Evolutionary conservation across 148 eudicot genomes (phyloP).

Genomic region (Arbutus unedo): DNA sequence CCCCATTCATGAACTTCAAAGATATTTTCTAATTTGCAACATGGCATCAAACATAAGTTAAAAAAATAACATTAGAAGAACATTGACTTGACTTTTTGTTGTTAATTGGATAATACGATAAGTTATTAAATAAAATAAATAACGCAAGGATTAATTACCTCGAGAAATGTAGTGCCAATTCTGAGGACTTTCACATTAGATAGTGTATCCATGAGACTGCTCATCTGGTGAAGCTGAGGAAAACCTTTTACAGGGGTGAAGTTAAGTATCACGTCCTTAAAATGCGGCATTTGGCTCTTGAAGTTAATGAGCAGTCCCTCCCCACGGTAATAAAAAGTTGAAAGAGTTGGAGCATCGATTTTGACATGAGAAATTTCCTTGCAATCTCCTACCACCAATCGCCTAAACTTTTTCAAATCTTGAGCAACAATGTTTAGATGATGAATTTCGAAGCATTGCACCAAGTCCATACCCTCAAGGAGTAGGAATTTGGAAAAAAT

Average conservation of each 20-base stretch:
- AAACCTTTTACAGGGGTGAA: neutral
- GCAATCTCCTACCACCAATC: neutral
- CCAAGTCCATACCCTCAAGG: neutral
- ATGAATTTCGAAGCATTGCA: neutral
- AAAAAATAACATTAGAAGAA: neutral
- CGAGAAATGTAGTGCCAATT: constrained; percentile 2
- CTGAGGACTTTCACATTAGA: neutral
- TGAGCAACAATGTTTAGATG: neutral
- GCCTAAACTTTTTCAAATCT: neutral
- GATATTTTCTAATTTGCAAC: neutral
- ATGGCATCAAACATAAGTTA: no score
- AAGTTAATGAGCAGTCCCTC: neutral
- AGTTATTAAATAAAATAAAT: neutral
- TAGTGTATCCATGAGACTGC: neutral
- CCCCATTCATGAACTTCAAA: neutral
- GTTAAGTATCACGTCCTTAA: neutral
- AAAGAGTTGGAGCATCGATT: constrained; percentile 6
- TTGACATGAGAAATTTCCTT: neutral
- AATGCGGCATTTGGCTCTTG: neutral
- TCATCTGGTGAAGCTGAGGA: neutral
- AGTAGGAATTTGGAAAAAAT: neutral
- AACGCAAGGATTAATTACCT: neutral
- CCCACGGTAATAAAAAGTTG: neutral
- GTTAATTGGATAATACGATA: no score
- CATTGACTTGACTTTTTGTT: no score